Base-by-base conservation (phyloP, 2,329 filamentous ascomycete species). In the Stemphylium vesicarium region DNA sequence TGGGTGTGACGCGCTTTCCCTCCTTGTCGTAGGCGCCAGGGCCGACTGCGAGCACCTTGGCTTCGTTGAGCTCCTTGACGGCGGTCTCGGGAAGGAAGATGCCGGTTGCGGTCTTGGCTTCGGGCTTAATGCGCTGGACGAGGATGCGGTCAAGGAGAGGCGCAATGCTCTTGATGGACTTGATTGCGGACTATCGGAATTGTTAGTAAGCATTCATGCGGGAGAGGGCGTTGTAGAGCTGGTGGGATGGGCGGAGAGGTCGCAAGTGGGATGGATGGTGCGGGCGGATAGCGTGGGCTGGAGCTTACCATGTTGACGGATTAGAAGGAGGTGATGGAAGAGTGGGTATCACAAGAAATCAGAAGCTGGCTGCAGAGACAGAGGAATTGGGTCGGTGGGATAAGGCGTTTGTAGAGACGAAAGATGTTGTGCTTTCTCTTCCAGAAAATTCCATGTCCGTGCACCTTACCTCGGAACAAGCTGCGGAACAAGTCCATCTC, bases 41-140 rank as follows among this genome's bases (percentile, higher is more conserved):
- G 50, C 95, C 95, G 62, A 99, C 94, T 60, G 95, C 95, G 58
- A 99, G 83, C 51, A 99, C 95, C 81, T 92, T 93, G 72, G 91
- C 95, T 84, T 98, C 94, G 81, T 97, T 98, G 77, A 98, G 86
- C 80, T 99, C 95, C 86, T 99, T 96, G 75, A 98, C 92, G 73
- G 89, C 91, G 60, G 89, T 93, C 84, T 99, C 95, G 69, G 95
- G 95, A 65, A 99, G 90, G 85, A 96, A 97, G 85, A 99, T 96
- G 73, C 95, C 95, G 74, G 88, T 88, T 70, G 95, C 92, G 44
- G 95, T 99, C 86, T 97, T 97, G 76, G 92, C 80, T 82, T 98
- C 94, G 73, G 94, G 91, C 84, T 98, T 98, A 82, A 97, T 82
- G 80, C 95, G 92, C 88, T 99, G 95, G 69, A 99, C 92, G 64